Evolutionary conservation across 768 basidiomycete species (phyloP).

Genomic region (Hemileccinum rubropunctum): DNA sequence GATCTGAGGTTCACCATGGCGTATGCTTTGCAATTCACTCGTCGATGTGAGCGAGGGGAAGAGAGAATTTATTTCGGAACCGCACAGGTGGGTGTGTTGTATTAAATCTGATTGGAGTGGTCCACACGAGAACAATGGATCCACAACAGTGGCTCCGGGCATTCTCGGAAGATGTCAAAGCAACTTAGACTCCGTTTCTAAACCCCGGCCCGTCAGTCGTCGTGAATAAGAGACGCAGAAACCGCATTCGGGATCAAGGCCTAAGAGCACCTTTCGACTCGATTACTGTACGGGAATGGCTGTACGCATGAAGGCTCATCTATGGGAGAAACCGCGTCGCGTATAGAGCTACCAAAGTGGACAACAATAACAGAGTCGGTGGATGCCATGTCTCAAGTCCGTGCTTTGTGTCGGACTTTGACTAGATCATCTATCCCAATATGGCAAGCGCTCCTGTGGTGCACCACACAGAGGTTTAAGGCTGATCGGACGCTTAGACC

Average conservation of each 20-base stretch:
- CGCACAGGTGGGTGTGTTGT: constrained; percentile 6
- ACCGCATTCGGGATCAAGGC: too few relatives aligned
- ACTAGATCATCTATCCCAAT: background rate
- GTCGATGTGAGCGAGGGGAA: background rate
- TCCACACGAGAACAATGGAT: constrained; percentile 15
- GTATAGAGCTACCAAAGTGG: background rate
- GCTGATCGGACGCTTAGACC: background rate
- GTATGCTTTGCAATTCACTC: constrained; percentile 1
- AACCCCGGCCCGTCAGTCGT: too few relatives aligned
- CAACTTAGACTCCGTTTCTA: too few relatives aligned
- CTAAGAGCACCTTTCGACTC: too few relatives aligned
- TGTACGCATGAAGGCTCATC: too few relatives aligned
- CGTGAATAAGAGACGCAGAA: too few relatives aligned
- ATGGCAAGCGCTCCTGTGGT: background rate
- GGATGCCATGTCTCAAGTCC: background rate
- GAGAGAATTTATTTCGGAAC: background rate
- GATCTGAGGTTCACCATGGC: constrained; percentile 8
- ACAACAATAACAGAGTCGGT: constrained; percentile 3
- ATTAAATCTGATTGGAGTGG: constrained; percentile 1
- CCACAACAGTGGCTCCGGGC: constrained; percentile 14
- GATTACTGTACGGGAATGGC: too few relatives aligned
- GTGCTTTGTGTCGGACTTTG: background rate
- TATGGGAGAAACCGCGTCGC: too few relatives aligned
- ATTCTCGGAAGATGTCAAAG: constrained; percentile 11
- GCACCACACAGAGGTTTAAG: too few relatives aligned